A percentile compares a stretch with the other conserved stretches of the same genome.
phyloP scores from a whole-genome alignment of 768 basidiomycete genomes.

The Tylopilus felleus region DNA sequence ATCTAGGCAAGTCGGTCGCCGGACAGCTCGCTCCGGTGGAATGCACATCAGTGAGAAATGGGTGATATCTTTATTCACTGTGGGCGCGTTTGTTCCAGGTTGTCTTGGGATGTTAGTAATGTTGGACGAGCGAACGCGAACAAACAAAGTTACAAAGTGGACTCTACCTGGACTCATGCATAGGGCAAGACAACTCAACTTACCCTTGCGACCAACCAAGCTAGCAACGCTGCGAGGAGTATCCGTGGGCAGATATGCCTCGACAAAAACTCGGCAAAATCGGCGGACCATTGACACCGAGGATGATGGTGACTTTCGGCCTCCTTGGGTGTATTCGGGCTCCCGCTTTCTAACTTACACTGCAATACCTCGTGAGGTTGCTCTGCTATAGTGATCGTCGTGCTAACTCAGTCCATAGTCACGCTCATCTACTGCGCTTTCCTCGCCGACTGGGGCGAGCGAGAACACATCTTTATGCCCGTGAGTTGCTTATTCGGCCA shows the following conservation, averaged over 20 bases:
- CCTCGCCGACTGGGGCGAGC: conserved; percentile 65
- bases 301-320: conserved; percentile 45
- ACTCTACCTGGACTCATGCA: conserved; percentile 6
- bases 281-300: conserved; percentile 14
- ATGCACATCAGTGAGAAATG: not conserved
- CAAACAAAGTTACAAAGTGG: conserved; percentile 2
- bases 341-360: conserved; percentile 51
- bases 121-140: not conserved
- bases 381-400: not conserved
- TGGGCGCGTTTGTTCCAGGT: not conserved
- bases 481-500: conserved; percentile 37
- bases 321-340: conserved; percentile 57
- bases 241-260: conserved; percentile 8
- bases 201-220: conserved; percentile 1
- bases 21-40: not conserved
- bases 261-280: conserved; percentile 12
- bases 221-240: not conserved
- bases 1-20: too few relatives aligned
- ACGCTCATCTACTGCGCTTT: conserved; percentile 57
- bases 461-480: conserved; percentile 67
- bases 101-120: too few relatives aligned
- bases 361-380: conserved; percentile 50
- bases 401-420: conserved; percentile 34
- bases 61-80: not conserved
- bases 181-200: conserved; percentile 4